Evolutionary conservation across 257 asterid species (phyloP).

Genomic region (Solanum peruvianum): DNA sequence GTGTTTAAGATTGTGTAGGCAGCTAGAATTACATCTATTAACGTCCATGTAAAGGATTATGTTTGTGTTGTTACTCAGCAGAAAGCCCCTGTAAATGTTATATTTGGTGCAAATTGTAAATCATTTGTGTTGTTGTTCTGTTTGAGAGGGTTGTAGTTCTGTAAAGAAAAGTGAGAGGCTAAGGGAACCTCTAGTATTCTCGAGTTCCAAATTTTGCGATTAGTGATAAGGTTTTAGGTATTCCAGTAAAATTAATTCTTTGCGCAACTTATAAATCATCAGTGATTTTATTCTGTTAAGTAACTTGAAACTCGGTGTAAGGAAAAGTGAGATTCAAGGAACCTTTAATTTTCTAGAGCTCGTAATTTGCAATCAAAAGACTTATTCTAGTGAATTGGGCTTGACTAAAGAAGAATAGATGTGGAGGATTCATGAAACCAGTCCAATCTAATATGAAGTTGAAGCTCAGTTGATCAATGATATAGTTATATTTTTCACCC

Average conservation of each 20-base stretch:
- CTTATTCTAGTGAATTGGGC: not conserved
- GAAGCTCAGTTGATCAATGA: not conserved
- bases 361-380: not conserved
- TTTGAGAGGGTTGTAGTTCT: too few species aligned
- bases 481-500: not conserved
- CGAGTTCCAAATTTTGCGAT: not conserved
- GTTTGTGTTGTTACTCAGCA: constrained; percentile 97
- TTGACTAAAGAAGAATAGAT: not conserved
- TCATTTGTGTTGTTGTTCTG: not conserved
- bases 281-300: not conserved
- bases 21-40: constrained; percentile 85
- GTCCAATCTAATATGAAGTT: not conserved
- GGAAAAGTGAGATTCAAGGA: not conserved
- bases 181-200: too few species aligned
- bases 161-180: too few species aligned
- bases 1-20: constrained; percentile 80
- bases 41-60: constrained; percentile 85
- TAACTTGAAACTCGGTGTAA: not conserved
- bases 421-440: not conserved
- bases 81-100: constrained; percentile 69
- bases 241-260: too few species aligned
- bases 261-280: too few species aligned
- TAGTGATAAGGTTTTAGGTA: not conserved
- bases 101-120: not conserved
- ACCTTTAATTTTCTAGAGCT: not conserved